A percentile compares a stretch with the other conserved stretches of the same genome.
Evolutionary conservation across 345 rosid species (phyloP).

Genomic region (Litchi chinensis): DNA sequence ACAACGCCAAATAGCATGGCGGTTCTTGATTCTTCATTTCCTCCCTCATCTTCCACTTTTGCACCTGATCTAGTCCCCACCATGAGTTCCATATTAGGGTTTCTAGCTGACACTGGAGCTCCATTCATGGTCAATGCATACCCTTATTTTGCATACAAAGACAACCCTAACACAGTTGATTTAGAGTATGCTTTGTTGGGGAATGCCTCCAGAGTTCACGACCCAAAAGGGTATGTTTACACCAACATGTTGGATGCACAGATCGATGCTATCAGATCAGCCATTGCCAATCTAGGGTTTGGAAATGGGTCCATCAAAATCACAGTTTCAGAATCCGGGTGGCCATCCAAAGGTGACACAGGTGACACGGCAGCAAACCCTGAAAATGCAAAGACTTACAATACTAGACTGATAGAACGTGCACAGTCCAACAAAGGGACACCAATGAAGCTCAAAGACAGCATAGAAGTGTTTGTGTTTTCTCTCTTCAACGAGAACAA

Average conservation of each 20-base stretch:
- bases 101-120: conserved; percentile 52
- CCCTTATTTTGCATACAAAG: conserved; percentile 69
- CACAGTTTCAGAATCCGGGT: conserved; percentile 58
- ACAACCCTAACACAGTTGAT: conserved; percentile 45
- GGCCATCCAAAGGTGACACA: conserved; percentile 62
- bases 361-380: conserved; percentile 50
- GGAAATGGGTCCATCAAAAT: conserved; percentile 46
- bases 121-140: conserved; percentile 71
- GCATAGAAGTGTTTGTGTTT: conserved; percentile 50
- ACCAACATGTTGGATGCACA: conserved; percentile 68
- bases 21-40: conserved; percentile 58
- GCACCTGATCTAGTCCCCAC: conserved; percentile 47
- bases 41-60: conserved; percentile 60
- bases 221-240: conserved; percentile 54
- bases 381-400: conserved; percentile 54
- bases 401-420: conserved; percentile 59
- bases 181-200: conserved; percentile 59
- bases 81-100: conserved; percentile 52
- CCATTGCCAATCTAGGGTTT: conserved; percentile 49
- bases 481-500: conserved; percentile 73
- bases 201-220: conserved; percentile 48
- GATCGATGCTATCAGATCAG: conserved; percentile 64
- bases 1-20: conserved; percentile 71
- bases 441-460: conserved; percentile 53
- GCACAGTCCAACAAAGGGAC: conserved; percentile 60